Evolutionary conservation across 2,329 filamentous ascomycete species (phyloP), one percentile per base, ranked within the genome.

Genomic region (Pyrenochaeta sp.): DNA sequence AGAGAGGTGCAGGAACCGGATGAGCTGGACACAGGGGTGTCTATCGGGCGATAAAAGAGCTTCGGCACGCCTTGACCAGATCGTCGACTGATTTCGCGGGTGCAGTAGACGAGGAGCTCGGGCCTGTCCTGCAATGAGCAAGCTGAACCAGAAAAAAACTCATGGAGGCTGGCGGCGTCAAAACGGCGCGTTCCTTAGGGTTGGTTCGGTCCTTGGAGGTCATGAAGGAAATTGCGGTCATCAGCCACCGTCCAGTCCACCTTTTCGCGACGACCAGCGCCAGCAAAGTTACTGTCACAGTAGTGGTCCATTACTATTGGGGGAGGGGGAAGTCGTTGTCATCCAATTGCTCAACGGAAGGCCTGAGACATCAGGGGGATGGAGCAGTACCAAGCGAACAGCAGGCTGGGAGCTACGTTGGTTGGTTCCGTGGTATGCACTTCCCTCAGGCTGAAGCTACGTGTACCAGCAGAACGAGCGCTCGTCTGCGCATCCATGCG

Each of bases 181-280:
- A 60, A 34, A 63, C 51, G 48, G 56, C 43, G 47, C 43, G 32
- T 35, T 47, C 50, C 29, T 44, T 51, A 58, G 51, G 61, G 44
- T 54, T 60, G 50, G 55, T 39, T 11, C 32, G 38, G 43, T 49
- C 40, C 49, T 48, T 27, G 49, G 30, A 45, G 46, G 20, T 41
- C 46, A 32, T 41, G 37, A 35, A 39, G 38, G 65, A 67, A 54
- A 69, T 69, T 70, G 50, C 58, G 44, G 34, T 48, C 47, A 49
- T 53, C 53, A 57, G 62, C 60, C 54, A 54, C 40, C 29, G 24
- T 38, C 44, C 53, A 48, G 44, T 49, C 53, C 39, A 50, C 48
- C 34, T 49, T 54, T 46, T 47, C 26, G 20, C 34, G 23, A 35
- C 4, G 3, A 43, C 18, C 23, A 23, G 18, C 35, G 40, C 39